Evolutionary conservation across 768 basidiomycete genomes (phyloP).

Genomic region (Pleurotus tuoliensis): DNA sequence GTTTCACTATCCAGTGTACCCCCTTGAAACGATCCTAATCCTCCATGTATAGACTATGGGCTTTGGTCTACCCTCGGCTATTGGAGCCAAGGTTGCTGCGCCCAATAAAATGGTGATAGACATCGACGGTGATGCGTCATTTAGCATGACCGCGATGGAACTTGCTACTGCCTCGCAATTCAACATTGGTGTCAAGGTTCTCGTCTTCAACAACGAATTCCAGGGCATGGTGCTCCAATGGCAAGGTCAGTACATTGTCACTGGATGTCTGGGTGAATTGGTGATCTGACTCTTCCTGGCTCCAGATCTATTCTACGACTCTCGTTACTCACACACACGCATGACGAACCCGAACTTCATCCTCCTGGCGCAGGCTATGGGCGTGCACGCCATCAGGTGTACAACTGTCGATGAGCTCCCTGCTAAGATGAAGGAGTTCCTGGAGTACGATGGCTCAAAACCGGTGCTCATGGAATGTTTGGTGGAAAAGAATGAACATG

Average conservation of each 20-base stretch:
- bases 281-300: not conserved
- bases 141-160: constrained; percentile 99
- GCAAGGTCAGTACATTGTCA: constrained; percentile 64
- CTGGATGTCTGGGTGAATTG: too few species aligned
- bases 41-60: constrained; percentile 80
- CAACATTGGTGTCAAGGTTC: constrained; percentile 91
- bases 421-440: constrained; percentile 96
- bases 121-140: constrained; percentile 96
- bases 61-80: constrained; percentile 90
- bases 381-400: constrained; percentile 86
- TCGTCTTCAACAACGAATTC: constrained; percentile 94
- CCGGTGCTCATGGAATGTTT: constrained; percentile 91
- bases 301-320: constrained; percentile 89
- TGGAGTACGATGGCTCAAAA: constrained; percentile 85
- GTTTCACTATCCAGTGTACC: constrained; percentile 26
- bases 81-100: constrained; percentile 95
- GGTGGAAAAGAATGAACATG: constrained; percentile 81
- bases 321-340: constrained; percentile 92
- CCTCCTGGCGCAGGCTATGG: constrained; percentile 85
- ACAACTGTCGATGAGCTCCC: constrained; percentile 71
- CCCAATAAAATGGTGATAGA: constrained; percentile 93
- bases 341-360: constrained; percentile 98
- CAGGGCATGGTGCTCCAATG: constrained; percentile 99
- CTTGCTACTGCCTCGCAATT: constrained; percentile 90
- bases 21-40: constrained; percentile 6